phyloP scores from a whole-genome alignment of 2,329 filamentous ascomycete species.

The Polytolypa hystricis region DNA sequence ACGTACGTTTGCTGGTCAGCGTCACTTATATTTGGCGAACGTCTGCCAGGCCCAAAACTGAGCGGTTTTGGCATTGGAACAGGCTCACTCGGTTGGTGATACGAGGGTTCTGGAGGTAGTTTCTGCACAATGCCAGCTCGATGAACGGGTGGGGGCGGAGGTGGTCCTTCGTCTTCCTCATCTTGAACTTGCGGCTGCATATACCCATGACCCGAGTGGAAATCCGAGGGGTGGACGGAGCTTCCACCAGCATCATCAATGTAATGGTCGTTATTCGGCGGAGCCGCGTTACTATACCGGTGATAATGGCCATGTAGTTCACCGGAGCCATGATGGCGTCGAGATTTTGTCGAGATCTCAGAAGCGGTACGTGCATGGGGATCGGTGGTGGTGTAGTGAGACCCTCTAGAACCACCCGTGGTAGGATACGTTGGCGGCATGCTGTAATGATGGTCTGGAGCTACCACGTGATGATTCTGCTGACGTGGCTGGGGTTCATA shows the following conservation, averaged over 20 bases:
- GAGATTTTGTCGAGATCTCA: constrained; percentile 2
- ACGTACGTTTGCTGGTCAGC: constrained; percentile 9
- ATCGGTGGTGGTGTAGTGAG: constrained; percentile 4
- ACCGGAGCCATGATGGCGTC: background rate
- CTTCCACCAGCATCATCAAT: constrained; percentile 19
- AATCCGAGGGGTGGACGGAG: constrained; percentile 17
- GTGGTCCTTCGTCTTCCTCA: constrained; percentile 17
- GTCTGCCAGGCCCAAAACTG: constrained; percentile 12
- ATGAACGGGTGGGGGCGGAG: constrained; percentile 25
- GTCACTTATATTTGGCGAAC: constrained; percentile 6
- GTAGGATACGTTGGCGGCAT: constrained; percentile 7
- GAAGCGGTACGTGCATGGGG: background rate
- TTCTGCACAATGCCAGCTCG: constrained; percentile 8
- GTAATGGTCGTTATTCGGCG: constrained; percentile 15
- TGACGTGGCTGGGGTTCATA: constrained; percentile 10
- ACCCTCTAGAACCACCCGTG: constrained; percentile 6
- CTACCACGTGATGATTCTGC: constrained; percentile 3
- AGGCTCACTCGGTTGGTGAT: constrained; percentile 10
- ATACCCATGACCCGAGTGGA: constrained; percentile 10
- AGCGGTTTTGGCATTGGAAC: constrained; percentile 17
- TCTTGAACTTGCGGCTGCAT: constrained; percentile 11
- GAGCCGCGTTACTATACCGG: constrained; percentile 12
- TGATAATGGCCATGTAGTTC: constrained; percentile 8
- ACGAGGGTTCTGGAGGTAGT: background rate
- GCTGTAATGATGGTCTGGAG: constrained; percentile 5